A percentile compares a stretch with the other conserved stretches of the same genome.
These are phyloP conservation scores for Polyplosphaeria fusca DNA, from an alignment of 495 filamentous ascomycete genomes.

Conservation along the genomic window DNA sequence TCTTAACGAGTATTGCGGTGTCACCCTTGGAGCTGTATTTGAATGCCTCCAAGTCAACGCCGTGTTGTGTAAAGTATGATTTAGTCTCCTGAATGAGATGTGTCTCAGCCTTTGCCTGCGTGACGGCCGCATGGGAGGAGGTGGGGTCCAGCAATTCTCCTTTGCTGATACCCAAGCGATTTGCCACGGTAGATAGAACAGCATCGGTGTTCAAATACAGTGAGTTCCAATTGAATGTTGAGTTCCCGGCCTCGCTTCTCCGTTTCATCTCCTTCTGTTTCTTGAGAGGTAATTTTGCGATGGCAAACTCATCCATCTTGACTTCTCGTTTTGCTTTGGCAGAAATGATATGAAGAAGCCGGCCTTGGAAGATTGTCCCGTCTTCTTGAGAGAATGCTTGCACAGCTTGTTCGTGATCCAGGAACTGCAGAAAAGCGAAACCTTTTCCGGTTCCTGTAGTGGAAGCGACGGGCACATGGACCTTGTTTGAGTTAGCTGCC, in stretches of 20 bases:
- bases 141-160: slow-evolving; percentile 89
- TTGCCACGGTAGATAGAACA: slow-evolving; percentile 84
- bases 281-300: slow-evolving; percentile 87
- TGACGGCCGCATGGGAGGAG: slow-evolving; percentile 86
- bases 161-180: slow-evolving; percentile 83
- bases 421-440: slow-evolving; percentile 81
- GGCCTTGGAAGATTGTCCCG: slow-evolving; percentile 81
- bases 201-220: slow-evolving; percentile 94
- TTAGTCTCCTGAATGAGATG: slow-evolving; percentile 96
- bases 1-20: slow-evolving; percentile 88
- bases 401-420: slow-evolving; percentile 65
- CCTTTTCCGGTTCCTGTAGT: slow-evolving; percentile 69
- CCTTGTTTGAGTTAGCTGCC: slow-evolving; percentile 48
- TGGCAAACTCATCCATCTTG: slow-evolving; percentile 77
- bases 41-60: slow-evolving; percentile 88
- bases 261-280: slow-evolving; percentile 87
- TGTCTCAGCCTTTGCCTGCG: slow-evolving; percentile 95
- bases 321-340: slow-evolving; percentile 74
- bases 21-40: slow-evolving; percentile 78
- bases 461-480: slow-evolving; percentile 73
- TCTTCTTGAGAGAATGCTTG: slow-evolving; percentile 73
- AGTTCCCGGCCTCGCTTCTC: slow-evolving; percentile 70
- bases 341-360: slow-evolving; percentile 83
- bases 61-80: slow-evolving; percentile 77
- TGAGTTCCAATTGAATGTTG: slow-evolving; percentile 92